Evolutionary conservation across 768 basidiomycete species (phyloP).

Genomic region (Hygrophoropsis aurantiaca): DNA sequence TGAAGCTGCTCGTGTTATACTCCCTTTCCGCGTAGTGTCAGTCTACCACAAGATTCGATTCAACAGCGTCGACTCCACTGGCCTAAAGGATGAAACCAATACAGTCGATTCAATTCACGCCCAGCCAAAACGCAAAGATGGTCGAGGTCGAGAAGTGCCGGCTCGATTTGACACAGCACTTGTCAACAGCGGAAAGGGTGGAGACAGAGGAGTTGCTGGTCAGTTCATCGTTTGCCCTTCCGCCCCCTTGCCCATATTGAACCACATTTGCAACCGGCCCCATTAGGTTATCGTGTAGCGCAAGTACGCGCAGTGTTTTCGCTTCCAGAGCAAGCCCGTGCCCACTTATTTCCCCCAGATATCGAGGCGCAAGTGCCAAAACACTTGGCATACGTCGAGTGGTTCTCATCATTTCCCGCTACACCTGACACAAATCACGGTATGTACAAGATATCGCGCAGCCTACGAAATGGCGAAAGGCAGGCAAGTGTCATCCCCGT

Average conservation of each 20-base stretch:
- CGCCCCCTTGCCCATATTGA: too few relatives aligned
- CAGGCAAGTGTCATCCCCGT: too few relatives aligned
- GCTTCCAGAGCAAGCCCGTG: constrained; percentile 2
- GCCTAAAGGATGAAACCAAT: neutral
- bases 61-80: constrained; percentile 14
- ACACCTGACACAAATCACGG: constrained; percentile 17
- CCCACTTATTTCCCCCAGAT: constrained; percentile 14
- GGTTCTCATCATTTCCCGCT: constrained; percentile 20
- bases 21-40: too few relatives aligned
- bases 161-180: constrained; percentile 37
- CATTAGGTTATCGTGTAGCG: constrained; percentile 10
- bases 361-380: constrained; percentile 17
- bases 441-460: constrained; percentile 28
- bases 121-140: too few relatives aligned
- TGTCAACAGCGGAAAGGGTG: constrained; percentile 11
- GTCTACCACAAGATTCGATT: constrained; percentile 36
- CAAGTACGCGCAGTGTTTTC: too few relatives aligned
- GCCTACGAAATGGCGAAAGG: too few relatives aligned
- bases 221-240: too few relatives aligned
- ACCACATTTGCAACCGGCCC: too few relatives aligned
- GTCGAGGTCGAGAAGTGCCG: too few relatives aligned
- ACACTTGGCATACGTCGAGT: constrained; percentile 9
- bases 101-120: constrained; percentile 33
- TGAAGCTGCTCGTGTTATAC: constrained; percentile 1
- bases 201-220: constrained; percentile 16